A percentile compares a stretch with the other conserved stretches of the same genome.
These are phyloP conservation scores for Coriolopsis trogii DNA, from an alignment of 1,284 basidiomycete genomes.

Conservation along the genomic window DNA sequence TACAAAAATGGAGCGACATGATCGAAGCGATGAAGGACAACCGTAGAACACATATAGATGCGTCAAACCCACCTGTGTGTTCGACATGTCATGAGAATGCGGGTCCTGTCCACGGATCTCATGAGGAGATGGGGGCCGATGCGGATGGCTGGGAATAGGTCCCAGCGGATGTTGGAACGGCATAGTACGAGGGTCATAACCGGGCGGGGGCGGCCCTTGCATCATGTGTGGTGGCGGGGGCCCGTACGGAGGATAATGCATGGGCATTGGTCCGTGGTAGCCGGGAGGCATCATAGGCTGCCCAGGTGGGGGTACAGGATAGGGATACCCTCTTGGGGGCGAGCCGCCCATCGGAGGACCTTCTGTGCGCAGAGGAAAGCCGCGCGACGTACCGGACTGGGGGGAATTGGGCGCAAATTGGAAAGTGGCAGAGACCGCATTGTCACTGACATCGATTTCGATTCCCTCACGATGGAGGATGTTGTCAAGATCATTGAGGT, in stretches of 20 bases:
- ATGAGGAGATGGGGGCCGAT: conserved; percentile 33
- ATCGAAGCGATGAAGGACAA: neutral
- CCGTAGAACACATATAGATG: neutral
- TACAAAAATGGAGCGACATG: neutral
- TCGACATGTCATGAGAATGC: conserved; percentile 74
- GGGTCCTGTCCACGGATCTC: conserved; percentile 76
- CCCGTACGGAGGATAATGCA: conserved; percentile 37
- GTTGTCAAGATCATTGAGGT: conserved; percentile 65
- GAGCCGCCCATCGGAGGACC: conserved; percentile 35
- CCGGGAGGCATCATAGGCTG: conserved; percentile 34
- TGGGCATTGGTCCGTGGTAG: conserved; percentile 26
- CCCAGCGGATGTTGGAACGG: conserved; percentile 51
- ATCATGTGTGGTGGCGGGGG: conserved; percentile 45
- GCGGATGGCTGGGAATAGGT: conserved; percentile 36
- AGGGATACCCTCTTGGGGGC: conserved; percentile 34
- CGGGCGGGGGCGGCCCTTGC: conserved; percentile 48
- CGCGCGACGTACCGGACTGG: conserved; percentile 25
- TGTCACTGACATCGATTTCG: conserved; percentile 46
- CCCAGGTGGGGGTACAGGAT: conserved; percentile 29
- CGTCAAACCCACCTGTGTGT: conserved; percentile 49
- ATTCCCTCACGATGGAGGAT: conserved; percentile 67
- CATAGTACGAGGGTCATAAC: conserved; percentile 54
- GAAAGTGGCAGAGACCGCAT: conserved; percentile 37
- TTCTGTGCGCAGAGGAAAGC: conserved; percentile 36
- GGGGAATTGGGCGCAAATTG: conserved; percentile 39